A percentile compares a stretch with the other conserved stretches of the same genome.
Conservation (phyloP, 805 yeast species). For the Cyberlindnera maritima region DNA sequence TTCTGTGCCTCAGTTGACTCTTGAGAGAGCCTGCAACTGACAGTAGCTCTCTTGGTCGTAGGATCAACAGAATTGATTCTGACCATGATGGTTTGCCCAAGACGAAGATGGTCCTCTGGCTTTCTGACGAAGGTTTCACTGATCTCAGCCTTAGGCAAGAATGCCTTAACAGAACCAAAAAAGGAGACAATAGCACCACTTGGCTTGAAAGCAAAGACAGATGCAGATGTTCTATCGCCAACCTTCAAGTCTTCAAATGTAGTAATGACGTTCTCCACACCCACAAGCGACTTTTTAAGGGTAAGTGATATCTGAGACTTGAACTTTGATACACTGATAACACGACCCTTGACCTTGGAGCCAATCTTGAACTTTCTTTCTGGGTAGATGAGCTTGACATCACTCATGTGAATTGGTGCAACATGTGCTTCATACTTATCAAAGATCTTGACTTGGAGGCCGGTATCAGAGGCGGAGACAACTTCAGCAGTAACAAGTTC, state of each 20-base stretch:
- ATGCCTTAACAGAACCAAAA: conserved; percentile 76
- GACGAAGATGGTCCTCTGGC: conserved; percentile 72
- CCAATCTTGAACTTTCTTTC: conserved; percentile 91
- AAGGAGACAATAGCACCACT: conserved; percentile 83
- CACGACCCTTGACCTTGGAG: conserved; percentile 71
- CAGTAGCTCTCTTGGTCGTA: conserved; percentile 54
- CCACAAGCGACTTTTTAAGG: conserved; percentile 79
- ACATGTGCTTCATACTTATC: conserved; percentile 74
- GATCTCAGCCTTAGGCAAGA: conserved; percentile 82
- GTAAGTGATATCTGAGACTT: conserved; percentile 59
- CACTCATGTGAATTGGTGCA: conserved; percentile 75
- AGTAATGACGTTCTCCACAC: conserved; percentile 37
- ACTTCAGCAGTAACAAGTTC: conserved; percentile 56
- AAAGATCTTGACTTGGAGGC: conserved; percentile 64
- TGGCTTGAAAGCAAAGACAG: conserved; percentile 67
- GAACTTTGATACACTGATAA: conserved; percentile 46
- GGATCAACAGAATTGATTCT: conserved; percentile 57
- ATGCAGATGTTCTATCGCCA: conserved; percentile 60
- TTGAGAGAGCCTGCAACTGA: conserved; percentile 69
- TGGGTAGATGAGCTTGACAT: conserved; percentile 79
- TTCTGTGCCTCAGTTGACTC: conserved; percentile 46
- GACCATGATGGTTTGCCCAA: conserved; percentile 83
- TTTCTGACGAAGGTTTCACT: conserved; percentile 81
- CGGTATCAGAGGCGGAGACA: conserved; percentile 53
- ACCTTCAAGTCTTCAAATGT: conserved; percentile 53